Percentiles rank a stretch among this genome's conserved stretches.
phyloP scores from a whole-genome alignment of 2,329 filamentous ascomycete species.

The Neonectria ditissima region DNA sequence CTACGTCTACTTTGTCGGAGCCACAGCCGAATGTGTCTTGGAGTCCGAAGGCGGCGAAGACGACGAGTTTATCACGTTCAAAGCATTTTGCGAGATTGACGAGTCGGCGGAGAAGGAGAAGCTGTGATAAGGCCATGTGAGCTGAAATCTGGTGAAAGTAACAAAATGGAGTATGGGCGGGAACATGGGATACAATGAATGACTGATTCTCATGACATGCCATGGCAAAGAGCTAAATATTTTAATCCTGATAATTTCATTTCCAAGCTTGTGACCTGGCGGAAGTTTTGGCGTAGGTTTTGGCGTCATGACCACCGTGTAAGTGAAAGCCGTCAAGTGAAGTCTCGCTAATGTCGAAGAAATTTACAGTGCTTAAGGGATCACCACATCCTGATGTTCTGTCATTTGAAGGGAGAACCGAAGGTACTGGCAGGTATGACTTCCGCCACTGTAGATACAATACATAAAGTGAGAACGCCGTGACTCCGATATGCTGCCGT shows the following conservation, averaged over 20 bases:
- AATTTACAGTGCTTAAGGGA: background rate
- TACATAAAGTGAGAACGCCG: too few relatives aligned
- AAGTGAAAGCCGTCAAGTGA: background rate
- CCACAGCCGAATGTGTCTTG: conserved; percentile 84
- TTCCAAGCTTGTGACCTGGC: background rate
- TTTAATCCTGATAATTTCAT: conserved; percentile 21
- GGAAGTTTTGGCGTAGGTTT: background rate
- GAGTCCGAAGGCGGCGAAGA: conserved; percentile 72
- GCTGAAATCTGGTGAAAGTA: background rate
- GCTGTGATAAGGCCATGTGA: conserved; percentile 24
- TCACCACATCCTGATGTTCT: too few relatives aligned
- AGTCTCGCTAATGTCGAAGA: background rate
- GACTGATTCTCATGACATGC: conserved; percentile 10
- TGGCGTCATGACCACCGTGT: background rate
- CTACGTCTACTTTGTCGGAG: conserved; percentile 86
- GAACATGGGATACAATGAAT: conserved; percentile 15
- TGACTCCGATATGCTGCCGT: background rate
- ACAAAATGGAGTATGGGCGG: conserved; percentile 5
- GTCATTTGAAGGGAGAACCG: background rate
- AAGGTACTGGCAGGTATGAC: background rate
- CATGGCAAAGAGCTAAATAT: conserved; percentile 14
- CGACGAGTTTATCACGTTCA: conserved; percentile 87
- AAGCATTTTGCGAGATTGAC: conserved; percentile 90
- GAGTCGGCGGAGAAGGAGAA: conserved; percentile 50
- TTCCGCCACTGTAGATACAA: background rate